Base-by-base conservation (phyloP, 192 early-diverging fungal genomes). In the Coemansia sp. region DNA sequence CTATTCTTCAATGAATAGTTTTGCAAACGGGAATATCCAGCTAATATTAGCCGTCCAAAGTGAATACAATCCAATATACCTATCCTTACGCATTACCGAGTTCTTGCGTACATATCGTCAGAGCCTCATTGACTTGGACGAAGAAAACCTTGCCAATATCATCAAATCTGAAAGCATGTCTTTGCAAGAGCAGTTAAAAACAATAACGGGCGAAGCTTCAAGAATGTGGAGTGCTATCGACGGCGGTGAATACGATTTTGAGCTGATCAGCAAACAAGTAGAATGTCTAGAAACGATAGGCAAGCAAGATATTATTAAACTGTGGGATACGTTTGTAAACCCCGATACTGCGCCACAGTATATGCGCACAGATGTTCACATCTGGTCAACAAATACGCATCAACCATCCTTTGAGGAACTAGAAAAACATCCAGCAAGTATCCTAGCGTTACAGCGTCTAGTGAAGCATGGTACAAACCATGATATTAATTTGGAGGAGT, bases 11-110 rank as follows among this genome's bases (percentile, higher is more conserved):
- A 3, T 58, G 9, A 25, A n/a, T 8, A 22, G 1, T 14, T 31
- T 9, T 8, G 51, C 50, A 22, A 14, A 7, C 26, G 64, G 64
- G 22, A 55, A 28, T 12, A 19, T 21, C 2, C 31, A 24, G n/a
- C 44, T 92, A 34, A 69, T 87, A 2, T 83, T 98, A 56, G 80
- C 90, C 31, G 64, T 98, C n/a, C 93, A 95, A 53, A 90, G 90
- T 44, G 94, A 94, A 63, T 67, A 78, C 10, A 88, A 89, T 32
- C 89, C 96, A 0, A 65, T 83, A 4, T 92, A 88, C 68, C 52
- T 94, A 24, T 91, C 94, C 65, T 71, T 76, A 56, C 78, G 94
- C 16, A 87, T 94, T 27, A 88, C 92, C 59, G 67, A 73, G 32
- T 34, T 34, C 12, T 7, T 34, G 32, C 32, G 32, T 34, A 34